Evolutionary conservation across 1,139 yeast species (phyloP), one percentile per base, ranked within the genome.

Genomic region (Kodamaea arcana): DNA sequence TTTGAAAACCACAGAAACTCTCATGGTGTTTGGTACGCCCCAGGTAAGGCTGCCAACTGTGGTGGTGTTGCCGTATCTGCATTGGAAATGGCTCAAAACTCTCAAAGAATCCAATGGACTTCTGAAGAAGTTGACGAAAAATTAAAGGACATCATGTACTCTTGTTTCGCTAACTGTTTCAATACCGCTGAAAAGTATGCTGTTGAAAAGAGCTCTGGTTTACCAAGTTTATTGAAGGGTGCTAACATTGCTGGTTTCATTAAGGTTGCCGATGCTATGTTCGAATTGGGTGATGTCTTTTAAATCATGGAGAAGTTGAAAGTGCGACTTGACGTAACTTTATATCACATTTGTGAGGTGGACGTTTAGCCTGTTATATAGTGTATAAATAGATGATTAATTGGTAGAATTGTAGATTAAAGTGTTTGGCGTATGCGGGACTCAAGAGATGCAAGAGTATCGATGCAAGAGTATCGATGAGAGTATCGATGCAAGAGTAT

Each of bases 61-160:
- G 97, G 97, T 73, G 98, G 97, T 80, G 98, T 92, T 55, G 95
- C 96, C 42, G 97, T 90, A 42, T 87, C 96, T 44, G 97, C 97
- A 62, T 79, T 92, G 52, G 98, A 92, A 76, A 92, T 92, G 97
- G 97, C 97, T 45, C 98, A 92, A 75, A 92, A 92, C 85, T 87
- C 97, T 42, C 94, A 83, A 65, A 85, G 97, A 75, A 79, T 82
- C 48, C 67, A 37, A 18, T 46, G 51, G 50, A 43, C 48, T 15
- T 43, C 43, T 12, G 51, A 46, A 32, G 49, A 25, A 50, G 51
- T 47, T 12, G 51, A 47, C 35, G 41, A 37, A 24, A 46, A 46
- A 38, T 46, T 47, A 40, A 47, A 46, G 47, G 76, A 75, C 61
- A 90, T 92, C 65, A 90, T 92, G 97, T 75, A 81, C 66, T 80